Conservation (phyloP, 768 basidiomycete species). For the Neoboletus magnificus region DNA sequence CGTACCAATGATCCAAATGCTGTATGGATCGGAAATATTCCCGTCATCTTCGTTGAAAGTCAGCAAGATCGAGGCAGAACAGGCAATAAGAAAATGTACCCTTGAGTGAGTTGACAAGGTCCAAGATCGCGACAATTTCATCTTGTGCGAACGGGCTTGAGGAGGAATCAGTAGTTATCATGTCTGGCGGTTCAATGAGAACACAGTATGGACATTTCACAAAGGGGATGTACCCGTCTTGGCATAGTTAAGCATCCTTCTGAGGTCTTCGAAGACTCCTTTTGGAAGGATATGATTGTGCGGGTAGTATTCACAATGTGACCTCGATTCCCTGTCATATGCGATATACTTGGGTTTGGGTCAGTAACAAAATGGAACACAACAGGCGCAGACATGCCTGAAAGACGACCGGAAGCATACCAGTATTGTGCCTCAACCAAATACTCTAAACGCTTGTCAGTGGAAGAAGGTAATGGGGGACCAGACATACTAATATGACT, state of each 20-base stretch:
- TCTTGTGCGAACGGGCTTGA: slow-evolving; percentile 14
- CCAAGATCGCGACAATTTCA: slow-evolving; percentile 9
- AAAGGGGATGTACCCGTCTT: slow-evolving; percentile 5
- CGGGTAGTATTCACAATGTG: slow-evolving; percentile 17
- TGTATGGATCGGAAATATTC: slow-evolving; percentile 2
- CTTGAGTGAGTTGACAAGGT: slow-evolving; percentile 14
- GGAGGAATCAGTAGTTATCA: slow-evolving; percentile 18
- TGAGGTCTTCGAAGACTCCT: slow-evolving; percentile 5
- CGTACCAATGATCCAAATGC: slow-evolving; percentile 14
- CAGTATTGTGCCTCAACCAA: slow-evolving; percentile 13
- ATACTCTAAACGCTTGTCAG: slow-evolving; percentile 8
- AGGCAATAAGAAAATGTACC: background rate
- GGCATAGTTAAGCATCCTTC: slow-evolving; percentile 18
- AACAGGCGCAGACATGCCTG: background rate
- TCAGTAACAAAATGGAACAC: background rate
- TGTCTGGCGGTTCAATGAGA: background rate
- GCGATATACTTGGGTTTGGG: background rate
- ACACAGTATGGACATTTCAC: background rate
- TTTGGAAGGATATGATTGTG: slow-evolving; percentile 2
- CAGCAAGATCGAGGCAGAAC: background rate
- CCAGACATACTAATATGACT: slow-evolving; percentile 13
- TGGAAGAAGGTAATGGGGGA: too few relatives aligned
- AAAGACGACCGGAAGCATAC: background rate
- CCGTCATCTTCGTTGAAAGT: background rate
- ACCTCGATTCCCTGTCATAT: slow-evolving; percentile 10